Base-by-base conservation (phyloP, 2,329 filamentous ascomycete species). In the Cryoendolithus antarcticus region DNA sequence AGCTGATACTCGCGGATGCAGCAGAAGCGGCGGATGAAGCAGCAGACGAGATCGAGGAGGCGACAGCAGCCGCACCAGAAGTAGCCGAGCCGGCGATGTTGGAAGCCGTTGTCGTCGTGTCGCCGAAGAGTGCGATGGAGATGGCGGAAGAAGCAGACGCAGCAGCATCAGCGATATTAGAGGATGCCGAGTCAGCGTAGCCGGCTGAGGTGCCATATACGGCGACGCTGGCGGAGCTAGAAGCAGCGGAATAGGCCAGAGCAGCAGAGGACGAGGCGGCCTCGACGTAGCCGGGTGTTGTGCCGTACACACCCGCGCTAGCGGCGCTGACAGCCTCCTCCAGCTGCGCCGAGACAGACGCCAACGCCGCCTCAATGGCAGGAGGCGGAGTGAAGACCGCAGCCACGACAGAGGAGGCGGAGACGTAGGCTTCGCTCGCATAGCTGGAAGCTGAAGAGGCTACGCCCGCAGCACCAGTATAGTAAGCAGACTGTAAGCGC, bases 401-500 rank as follows among this genome's bases (percentile, higher is more conserved):
- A 35, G 58, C 58, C 5, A 71, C 60, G 29, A 64, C 67, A 1
- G 61, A 67, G 1, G 63, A 64, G 33, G 64, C 65, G 9, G 64
- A 66, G 27, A 59, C 59, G 44, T 70, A 71, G 0, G 58, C 63
- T 31, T 57, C 59, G 37, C 62, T 67, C 7, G 69, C 69, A 36
- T 70, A 68, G 41, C 69, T 74, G 7, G 71, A 74, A 65, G 72
- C 13, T 15, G 66, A 71, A 4, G 70, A 70, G 8, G 67, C 68
- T 6, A 71, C 64, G 1, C 69, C 75, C 1, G 75, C 69, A 2
- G 72, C 63, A 1, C 77, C 80, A 0, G 77, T 83, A 15, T 76
- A 74, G 53, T 89, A 91, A 1, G 77, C 82, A 3, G 73, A 78
- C 40, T 75, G 74, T 9, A 93, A 69, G 37, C 81, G 74, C 38